Conservation (phyloP, 192 early-diverging fungal genomes). For the Podila epigama region DNA sequence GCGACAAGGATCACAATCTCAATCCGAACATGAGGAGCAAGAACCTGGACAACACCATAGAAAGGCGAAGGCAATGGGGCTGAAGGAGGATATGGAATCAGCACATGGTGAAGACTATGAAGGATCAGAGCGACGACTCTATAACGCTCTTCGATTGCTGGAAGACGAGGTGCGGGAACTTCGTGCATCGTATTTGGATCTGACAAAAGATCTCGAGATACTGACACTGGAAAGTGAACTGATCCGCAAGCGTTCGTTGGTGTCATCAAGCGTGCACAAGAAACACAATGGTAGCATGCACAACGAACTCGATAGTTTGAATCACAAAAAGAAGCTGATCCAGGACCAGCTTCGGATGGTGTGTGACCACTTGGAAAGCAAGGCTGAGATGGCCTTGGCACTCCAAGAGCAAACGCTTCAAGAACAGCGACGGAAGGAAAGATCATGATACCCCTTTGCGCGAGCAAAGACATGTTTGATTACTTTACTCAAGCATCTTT, state of each 20-base stretch:
- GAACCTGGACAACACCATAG: no score
- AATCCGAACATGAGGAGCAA: no score
- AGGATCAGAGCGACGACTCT: conserved; percentile 21
- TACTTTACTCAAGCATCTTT: no score
- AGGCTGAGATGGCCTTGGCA: conserved; percentile 17
- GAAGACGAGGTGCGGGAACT: conserved; percentile 20
- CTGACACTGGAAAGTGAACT: background rate
- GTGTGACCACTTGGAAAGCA: conserved; percentile 16
- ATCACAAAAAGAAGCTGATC: conserved; percentile 11
- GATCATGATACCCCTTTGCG: background rate
- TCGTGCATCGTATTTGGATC: conserved; percentile 18
- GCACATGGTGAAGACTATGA: no score
- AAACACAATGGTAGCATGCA: background rate
- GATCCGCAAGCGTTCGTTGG: background rate
- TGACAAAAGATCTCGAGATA: conserved; percentile 14
- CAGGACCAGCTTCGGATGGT: conserved; percentile 9
- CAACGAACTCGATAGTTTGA: background rate
- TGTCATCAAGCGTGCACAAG: background rate
- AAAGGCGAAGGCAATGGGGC: no score
- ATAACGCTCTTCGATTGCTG: conserved; percentile 10
- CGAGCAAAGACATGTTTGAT: no score
- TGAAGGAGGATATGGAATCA: no score
- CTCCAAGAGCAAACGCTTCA: conserved; percentile 17
- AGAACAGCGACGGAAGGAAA: background rate
- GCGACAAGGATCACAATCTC: no score